A percentile compares a stretch with the other conserved stretches of the same genome.
These are phyloP conservation scores for Fusarium sp. DNA, from an alignment of 2,329 filamentous ascomycete genomes.

Conservation along the genomic window DNA sequence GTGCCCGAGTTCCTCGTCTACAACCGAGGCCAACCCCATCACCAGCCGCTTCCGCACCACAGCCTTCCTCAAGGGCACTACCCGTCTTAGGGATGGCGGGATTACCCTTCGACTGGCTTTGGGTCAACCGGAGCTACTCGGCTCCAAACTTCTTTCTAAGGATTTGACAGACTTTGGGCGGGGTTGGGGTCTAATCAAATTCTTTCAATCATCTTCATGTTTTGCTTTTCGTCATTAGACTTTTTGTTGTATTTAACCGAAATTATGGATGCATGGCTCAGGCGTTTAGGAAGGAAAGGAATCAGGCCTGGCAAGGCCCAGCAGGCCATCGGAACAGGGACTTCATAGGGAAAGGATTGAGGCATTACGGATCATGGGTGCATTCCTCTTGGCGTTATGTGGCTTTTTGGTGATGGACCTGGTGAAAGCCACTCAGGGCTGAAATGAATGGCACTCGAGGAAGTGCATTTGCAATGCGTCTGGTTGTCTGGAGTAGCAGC, in stretches of 20 bases:
- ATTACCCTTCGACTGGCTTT: constrained; percentile 14
- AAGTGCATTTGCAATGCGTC: constrained; percentile 17
- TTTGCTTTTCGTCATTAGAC: constrained; percentile 31
- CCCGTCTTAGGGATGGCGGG: constrained; percentile 48
- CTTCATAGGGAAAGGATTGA: constrained; percentile 21
- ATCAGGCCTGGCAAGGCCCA: constrained; percentile 18
- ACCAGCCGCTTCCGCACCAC: constrained; percentile 42
- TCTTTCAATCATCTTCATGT: constrained; percentile 26
- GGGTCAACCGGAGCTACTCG: background rate
- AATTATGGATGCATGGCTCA: constrained; percentile 40
- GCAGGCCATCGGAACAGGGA: constrained; percentile 19
- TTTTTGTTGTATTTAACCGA: constrained; percentile 40
- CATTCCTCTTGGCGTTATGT: constrained; percentile 35
- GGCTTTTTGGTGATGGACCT: constrained; percentile 18
- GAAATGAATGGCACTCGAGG: background rate
- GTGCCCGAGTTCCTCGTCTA: constrained; percentile 67
- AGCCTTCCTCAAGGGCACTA: constrained; percentile 46
- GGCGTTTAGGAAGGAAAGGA: constrained; percentile 44
- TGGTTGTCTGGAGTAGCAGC: constrained; percentile 1
- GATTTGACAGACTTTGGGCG: constrained; percentile 4
- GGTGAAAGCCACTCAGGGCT: background rate
- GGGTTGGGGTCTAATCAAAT: constrained; percentile 9
- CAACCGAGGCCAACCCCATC: constrained; percentile 46
- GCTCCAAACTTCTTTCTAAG: constrained; percentile 6
- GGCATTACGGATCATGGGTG: constrained; percentile 21